These are phyloP conservation scores for Linnemannia hyalina DNA, from an alignment of 192 early-diverging fungal genomes.

Conservation along the genomic window DNA sequence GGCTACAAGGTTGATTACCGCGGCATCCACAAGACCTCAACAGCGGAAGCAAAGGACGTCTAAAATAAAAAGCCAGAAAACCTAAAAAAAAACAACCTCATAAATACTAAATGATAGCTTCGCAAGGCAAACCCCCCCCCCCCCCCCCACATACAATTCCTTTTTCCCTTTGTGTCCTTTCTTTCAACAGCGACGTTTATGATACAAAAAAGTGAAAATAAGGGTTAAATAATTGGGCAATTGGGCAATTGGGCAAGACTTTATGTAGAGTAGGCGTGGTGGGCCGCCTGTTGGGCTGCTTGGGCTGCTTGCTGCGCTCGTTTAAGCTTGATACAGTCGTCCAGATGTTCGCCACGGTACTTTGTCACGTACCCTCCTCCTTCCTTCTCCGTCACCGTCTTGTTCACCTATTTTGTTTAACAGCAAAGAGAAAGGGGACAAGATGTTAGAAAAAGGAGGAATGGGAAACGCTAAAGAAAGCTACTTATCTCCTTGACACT, in stretches of 20 bases:
- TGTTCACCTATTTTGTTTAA: conserved; percentile 57
- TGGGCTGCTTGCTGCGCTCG: conserved; percentile 41
- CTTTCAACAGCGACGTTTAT: neutral
- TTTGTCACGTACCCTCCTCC: conserved; percentile 68
- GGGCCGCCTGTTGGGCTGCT: conserved; percentile 12
- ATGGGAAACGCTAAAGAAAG: neutral
- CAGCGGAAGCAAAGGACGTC: neutral
- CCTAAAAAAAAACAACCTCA: neutral
- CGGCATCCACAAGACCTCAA: conserved; percentile 30
- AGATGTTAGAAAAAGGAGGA: neutral
- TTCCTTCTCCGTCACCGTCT: conserved; percentile 68
- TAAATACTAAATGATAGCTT: neutral
- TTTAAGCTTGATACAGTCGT: conserved; percentile 63
- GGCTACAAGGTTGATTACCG: conserved; percentile 49
- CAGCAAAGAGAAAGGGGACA: neutral
- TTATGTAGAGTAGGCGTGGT: conserved; percentile 23
- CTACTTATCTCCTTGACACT: neutral
- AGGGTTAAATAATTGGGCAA: conserved; percentile 6
- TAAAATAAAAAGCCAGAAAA: neutral
- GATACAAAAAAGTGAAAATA: neutral
- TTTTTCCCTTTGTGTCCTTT: neutral
- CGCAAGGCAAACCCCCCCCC: too few relatives aligned
- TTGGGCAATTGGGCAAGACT: neutral
- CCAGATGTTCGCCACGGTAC: conserved; percentile 68
- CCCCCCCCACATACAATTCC: neutral